Conservation (phyloP, 1,139 yeast species). For the Blastobotrys aristatus region DNA sequence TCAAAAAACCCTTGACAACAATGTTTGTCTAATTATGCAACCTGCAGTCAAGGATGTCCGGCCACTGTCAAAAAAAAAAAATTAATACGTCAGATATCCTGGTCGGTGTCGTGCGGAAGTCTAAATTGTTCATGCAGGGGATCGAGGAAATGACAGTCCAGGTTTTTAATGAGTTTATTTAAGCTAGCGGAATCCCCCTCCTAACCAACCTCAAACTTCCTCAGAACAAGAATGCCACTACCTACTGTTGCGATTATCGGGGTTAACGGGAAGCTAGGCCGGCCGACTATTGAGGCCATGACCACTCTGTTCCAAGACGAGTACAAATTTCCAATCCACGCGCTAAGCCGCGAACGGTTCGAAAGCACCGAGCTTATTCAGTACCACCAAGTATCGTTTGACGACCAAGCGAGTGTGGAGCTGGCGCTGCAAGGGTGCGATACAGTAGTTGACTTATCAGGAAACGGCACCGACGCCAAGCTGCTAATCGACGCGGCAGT, state of each 20-base stretch:
- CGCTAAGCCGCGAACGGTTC: constrained; percentile 41
- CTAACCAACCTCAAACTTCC: no score
- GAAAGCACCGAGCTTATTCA: constrained; percentile 32
- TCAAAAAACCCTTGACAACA: no score
- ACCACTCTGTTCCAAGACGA: constrained; percentile 2
- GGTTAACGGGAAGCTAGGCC: constrained; percentile 48
- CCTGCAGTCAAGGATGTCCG: no score
- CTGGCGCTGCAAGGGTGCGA: constrained; percentile 46
- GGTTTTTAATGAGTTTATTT: no score
- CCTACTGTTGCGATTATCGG: constrained; percentile 47
- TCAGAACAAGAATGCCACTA: no score
- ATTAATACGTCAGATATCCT: no score
- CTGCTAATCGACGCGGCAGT: constrained; percentile 37
- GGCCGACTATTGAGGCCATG: constrained; percentile 12
- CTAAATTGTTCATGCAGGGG: no score
- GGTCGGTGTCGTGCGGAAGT: no score
- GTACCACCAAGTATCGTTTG: constrained; percentile 18
- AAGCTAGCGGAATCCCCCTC: no score
- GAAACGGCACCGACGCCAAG: constrained; percentile 18
- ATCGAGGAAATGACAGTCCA: no score
- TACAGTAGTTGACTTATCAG: constrained; percentile 45
- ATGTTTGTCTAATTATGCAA: no score
- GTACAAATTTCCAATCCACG: constrained; percentile 22
- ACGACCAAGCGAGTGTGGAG: constrained; percentile 18
- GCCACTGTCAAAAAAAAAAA: no score